phyloP scores from a whole-genome alignment of 371 early-diverging fungal species.

The Mucor piriformis region DNA sequence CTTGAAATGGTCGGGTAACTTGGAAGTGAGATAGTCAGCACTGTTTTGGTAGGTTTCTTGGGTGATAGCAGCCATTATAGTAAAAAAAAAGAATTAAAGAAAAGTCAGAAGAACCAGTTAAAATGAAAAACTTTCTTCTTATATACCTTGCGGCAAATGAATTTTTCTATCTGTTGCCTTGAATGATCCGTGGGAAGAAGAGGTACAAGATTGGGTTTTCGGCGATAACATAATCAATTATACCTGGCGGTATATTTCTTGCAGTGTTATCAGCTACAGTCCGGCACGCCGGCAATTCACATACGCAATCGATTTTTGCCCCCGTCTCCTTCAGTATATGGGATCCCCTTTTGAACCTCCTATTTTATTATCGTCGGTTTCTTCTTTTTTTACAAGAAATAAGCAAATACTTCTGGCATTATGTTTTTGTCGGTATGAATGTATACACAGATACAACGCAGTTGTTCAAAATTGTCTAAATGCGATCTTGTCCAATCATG shows the following conservation, averaged over 20 bases:
- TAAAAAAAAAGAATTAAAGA: neutral
- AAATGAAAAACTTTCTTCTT: slow-evolving; percentile 2
- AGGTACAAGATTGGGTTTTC: neutral
- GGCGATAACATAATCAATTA: neutral
- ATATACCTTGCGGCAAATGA: neutral
- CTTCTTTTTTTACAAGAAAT: no score
- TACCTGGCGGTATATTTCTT: neutral
- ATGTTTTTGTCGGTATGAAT: no score
- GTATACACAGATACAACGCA: no score
- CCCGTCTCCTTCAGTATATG: no score
- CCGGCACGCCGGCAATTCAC: no score
- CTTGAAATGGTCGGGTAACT: slow-evolving; percentile 41
- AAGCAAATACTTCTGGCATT: no score
- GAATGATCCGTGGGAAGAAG: neutral
- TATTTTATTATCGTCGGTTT: no score
- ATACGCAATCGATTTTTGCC: no score
- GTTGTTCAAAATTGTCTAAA: neutral
- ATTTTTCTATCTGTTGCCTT: neutral
- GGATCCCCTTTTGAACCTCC: no score
- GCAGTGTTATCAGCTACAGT: no score
- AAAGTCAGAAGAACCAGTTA: slow-evolving; percentile 2
- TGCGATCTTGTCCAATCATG: neutral
- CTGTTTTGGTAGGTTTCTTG: slow-evolving; percentile 36
- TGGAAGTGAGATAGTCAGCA: slow-evolving; percentile 27
- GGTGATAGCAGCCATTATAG: slow-evolving; percentile 19